Base-by-base conservation (phyloP, 2,329 filamentous ascomycete species). In the Xylariaceae sp. region DNA sequence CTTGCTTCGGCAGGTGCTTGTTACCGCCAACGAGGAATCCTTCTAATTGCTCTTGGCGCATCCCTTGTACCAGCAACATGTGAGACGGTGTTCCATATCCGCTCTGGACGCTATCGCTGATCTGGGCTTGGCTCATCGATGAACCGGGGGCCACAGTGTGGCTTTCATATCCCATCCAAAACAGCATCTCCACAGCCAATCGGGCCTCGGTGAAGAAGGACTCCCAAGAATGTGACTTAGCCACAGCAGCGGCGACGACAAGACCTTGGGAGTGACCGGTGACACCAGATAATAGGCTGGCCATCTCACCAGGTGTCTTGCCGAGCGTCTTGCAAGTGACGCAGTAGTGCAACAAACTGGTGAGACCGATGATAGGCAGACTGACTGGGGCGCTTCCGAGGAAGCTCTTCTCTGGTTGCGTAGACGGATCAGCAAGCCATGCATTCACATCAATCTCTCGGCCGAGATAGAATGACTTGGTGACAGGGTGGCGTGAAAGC, bases 181-280 rank as follows among this genome's bases (percentile, higher is more conserved):
- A 98, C 22, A 98, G 85, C 60, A 96, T 88, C 29, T 88, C 92
- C 52, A 98, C 74, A 3, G 92, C 88, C 57, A 88, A 84, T 60
- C 78, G 84, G 43, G 88, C 80, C 42, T 88, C 82, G 59, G 86
- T 83, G 54, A 86, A 81, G 67, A 93, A 98, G 1, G 87, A 88
- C 52, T 95, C 90, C 93, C 93, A 98, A 23, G 86, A 90, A 56
- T 88, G 86, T 3, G 91, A 88, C 5, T 91, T 88, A 2, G 93
- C 86, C 48, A 93, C 95, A 19, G 88, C 88, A 22, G 92, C 90
- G 16, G 93, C 93, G 51, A 94, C 89, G 52, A 98, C 86, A 20
- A 98, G 85, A 65, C 93, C 93, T 66, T 98, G 93, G 1, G 93
- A 98, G 70, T 98, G 93, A 63, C 93, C 93, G 33, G 93, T 97